Evolutionary conservation across 192 early-diverging fungal species (phyloP).

Genomic region (Mortierella alpina): DNA sequence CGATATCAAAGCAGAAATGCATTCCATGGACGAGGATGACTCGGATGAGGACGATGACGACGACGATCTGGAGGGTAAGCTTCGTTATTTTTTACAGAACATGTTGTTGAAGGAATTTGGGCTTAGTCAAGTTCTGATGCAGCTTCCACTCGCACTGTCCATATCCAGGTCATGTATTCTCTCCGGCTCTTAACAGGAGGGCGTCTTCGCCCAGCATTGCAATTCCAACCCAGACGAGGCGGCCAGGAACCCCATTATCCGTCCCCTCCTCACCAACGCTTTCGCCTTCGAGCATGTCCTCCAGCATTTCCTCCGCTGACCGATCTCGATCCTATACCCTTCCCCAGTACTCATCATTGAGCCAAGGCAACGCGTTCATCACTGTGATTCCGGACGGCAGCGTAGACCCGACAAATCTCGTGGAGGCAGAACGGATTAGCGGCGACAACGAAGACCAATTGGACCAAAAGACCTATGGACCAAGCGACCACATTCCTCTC

Average conservation of each 20-base stretch:
- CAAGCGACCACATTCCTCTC: slow-evolving; percentile 62
- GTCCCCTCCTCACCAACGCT: slow-evolving; percentile 56
- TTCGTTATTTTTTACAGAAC: background rate
- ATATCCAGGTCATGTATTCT: slow-evolving; percentile 35
- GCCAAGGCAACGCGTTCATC: slow-evolving; percentile 29
- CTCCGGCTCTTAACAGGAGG: slow-evolving; percentile 32
- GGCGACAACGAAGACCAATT: slow-evolving; percentile 54
- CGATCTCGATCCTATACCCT: slow-evolving; percentile 47
- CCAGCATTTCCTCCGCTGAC: slow-evolving; percentile 40
- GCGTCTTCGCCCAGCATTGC: slow-evolving; percentile 50
- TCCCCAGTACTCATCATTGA: slow-evolving; percentile 46
- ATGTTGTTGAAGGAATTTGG: slow-evolving; percentile 2
- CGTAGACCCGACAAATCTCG: slow-evolving; percentile 66
- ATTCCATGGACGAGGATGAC: slow-evolving; percentile 43
- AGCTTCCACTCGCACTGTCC: background rate
- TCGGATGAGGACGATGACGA: slow-evolving; percentile 54
- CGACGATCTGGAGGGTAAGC: slow-evolving; percentile 48
- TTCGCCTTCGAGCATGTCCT: slow-evolving; percentile 42
- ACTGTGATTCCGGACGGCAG: slow-evolving; percentile 63
- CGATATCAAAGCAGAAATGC: slow-evolving; percentile 39
- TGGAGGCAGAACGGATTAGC: slow-evolving; percentile 61
- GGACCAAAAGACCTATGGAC: slow-evolving; percentile 49
- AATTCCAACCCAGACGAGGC: slow-evolving; percentile 37
- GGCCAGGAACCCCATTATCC: slow-evolving; percentile 36
- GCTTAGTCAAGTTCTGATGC: background rate